Conservation (phyloP, 192 early-diverging fungal species). For the Coemansia sp. region DNA sequence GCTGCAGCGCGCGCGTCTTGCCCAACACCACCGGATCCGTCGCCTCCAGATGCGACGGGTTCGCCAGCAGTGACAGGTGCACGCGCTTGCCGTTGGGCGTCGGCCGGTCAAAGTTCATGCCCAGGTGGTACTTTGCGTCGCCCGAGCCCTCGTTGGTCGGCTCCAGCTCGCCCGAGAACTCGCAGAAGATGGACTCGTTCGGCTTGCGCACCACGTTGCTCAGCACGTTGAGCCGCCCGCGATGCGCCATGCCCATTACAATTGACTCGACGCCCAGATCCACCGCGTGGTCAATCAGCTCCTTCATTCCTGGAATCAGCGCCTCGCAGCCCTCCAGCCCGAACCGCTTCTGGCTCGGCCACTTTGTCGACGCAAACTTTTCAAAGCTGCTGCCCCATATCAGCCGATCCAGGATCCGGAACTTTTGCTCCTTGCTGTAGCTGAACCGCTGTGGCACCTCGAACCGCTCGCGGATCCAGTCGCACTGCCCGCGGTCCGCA, state of each 20-base stretch:
- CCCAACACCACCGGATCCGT: conserved; percentile 97
- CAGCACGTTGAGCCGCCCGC: conserved; percentile 96
- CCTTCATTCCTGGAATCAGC: conserved; percentile 98
- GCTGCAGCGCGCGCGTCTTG: conserved; percentile 94
- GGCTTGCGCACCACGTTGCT: conserved; percentile 99
- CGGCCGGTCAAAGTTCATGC: conserved; percentile 93
- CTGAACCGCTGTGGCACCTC: conserved; percentile 87
- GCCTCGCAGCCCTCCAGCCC: conserved; percentile 96
- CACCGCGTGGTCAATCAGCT: conserved; percentile 93
- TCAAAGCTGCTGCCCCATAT: conserved; percentile 98
- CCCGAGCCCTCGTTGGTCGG: conserved; percentile 92
- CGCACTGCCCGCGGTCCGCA: conserved; percentile 89
- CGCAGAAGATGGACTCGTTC: conserved; percentile 97
- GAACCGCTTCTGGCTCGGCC: conserved; percentile 95
- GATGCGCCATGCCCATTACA: conserved; percentile 98
- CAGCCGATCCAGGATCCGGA: conserved; percentile 89
- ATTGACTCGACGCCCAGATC: conserved; percentile 93
- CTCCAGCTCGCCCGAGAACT: conserved; percentile 87
- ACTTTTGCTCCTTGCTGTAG: conserved; percentile 87
- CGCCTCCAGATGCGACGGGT: conserved; percentile 98
- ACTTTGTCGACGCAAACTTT: conserved; percentile 92
- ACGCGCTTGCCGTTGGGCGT: conserved; percentile 97
- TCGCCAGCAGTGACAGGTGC: conserved; percentile 94
- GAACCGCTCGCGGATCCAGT: conserved; percentile 92
- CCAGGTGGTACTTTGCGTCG: conserved; percentile 92